A percentile compares a stretch with the other conserved stretches of the same genome.
These are phyloP conservation scores for Pseudopyrenochaeta lycopersici DNA, from an alignment of 2,329 filamentous ascomycete species.

Conservation along the genomic window DNA sequence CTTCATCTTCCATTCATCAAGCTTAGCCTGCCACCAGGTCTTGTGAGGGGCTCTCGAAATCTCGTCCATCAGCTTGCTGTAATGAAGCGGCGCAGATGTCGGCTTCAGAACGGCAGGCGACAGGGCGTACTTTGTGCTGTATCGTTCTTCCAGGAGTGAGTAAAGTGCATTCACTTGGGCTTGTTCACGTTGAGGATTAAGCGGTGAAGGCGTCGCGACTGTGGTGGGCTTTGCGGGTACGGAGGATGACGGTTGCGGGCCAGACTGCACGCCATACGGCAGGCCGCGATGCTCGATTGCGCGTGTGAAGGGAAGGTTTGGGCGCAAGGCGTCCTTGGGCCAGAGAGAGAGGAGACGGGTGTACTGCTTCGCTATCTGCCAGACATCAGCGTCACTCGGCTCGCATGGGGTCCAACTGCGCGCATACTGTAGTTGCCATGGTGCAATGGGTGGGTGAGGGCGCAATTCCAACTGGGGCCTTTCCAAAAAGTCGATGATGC, in stretches of 20 bases:
- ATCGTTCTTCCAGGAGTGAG: slow-evolving; percentile 67
- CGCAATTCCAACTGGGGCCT: neutral
- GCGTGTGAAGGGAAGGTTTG: slow-evolving; percentile 56
- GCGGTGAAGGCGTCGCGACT: slow-evolving; percentile 15
- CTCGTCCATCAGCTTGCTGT: slow-evolving; percentile 46
- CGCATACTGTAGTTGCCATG: slow-evolving; percentile 26
- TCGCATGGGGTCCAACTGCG: neutral
- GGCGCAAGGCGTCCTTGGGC: slow-evolving; percentile 61
- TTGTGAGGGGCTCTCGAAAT: slow-evolving; percentile 46
- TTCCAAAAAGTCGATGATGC: slow-evolving; percentile 16
- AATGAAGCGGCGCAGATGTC: slow-evolving; percentile 45
- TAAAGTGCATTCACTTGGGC: slow-evolving; percentile 66
- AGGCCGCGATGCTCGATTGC: slow-evolving; percentile 53
- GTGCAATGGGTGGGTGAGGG: slow-evolving; percentile 1
- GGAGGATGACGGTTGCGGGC: slow-evolving; percentile 19
- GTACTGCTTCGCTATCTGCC: slow-evolving; percentile 57
- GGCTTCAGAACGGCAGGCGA: slow-evolving; percentile 41
- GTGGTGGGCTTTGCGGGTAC: slow-evolving; percentile 3
- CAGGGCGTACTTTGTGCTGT: slow-evolving; percentile 53
- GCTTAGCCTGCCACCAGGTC: slow-evolving; percentile 45
- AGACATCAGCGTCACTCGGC: slow-evolving; percentile 5
- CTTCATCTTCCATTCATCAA: slow-evolving; percentile 50
- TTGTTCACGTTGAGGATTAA: slow-evolving; percentile 46
- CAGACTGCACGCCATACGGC: slow-evolving; percentile 37
- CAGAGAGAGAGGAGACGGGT: slow-evolving; percentile 59